Conservation (phyloP, 2,329 filamentous ascomycete species). For the Verticillium nonalfalfae region DNA sequence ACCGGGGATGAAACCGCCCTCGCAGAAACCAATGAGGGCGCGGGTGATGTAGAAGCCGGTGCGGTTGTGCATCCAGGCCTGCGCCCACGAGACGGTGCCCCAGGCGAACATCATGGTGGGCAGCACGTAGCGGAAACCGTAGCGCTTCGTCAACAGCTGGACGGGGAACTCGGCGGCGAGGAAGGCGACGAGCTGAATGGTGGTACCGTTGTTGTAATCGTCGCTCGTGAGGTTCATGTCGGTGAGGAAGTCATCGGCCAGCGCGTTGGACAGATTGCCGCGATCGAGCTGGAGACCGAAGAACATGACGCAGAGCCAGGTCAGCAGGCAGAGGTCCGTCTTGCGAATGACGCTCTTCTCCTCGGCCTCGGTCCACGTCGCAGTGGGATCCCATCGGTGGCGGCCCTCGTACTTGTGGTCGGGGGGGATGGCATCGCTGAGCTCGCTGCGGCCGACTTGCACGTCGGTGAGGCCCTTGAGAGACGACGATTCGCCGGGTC, state of each 20-base stretch:
- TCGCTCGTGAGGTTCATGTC: conserved; percentile 42
- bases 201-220: conserved; percentile 53
- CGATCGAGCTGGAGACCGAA: conserved; percentile 59
- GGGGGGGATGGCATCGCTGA: conserved; percentile 22
- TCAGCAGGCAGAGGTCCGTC: conserved; percentile 33
- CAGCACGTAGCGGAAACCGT: conserved; percentile 50
- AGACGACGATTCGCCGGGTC: conserved; percentile 15
- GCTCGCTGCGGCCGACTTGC: conserved; percentile 29
- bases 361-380: conserved; percentile 48
- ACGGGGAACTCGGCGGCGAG: conserved; percentile 52
- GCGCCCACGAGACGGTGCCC: conserved; percentile 33
- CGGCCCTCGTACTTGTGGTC: conserved; percentile 30
- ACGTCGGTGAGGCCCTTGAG: conserved; percentile 16
- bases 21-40: conserved; percentile 44
- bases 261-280: conserved; percentile 56
- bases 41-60: conserved; percentile 43
- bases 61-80: conserved; percentile 43
- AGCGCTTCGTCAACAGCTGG: conserved; percentile 49
- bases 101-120: conserved; percentile 46
- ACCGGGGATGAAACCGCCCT: conserved; percentile 53
- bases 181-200: conserved; percentile 48
- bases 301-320: conserved; percentile 32
- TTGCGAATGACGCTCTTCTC: conserved; percentile 50
- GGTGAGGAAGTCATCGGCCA: conserved; percentile 54
- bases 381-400: conserved; percentile 32